phyloP scores from a whole-genome alignment of 2,329 filamentous ascomycete genomes.

The Nemania sp. region DNA sequence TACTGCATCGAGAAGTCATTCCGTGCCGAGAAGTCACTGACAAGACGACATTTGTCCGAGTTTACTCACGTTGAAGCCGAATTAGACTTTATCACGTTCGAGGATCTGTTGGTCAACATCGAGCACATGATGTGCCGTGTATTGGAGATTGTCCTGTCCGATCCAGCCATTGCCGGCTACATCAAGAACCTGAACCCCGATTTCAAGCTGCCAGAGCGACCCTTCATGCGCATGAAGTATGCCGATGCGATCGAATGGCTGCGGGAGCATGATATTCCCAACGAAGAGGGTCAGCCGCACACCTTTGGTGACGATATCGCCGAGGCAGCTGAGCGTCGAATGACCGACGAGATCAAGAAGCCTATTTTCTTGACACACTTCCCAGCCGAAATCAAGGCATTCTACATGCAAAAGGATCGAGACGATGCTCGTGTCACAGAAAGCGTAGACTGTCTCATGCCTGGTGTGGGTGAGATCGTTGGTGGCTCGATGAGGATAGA shows the following conservation, averaged over 20 bases:
- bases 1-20: conserved; percentile 99
- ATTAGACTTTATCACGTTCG: conserved; percentile 92
- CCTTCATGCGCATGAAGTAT: conserved; percentile 96
- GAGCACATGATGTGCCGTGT: conserved; percentile 88
- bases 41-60: conserved; percentile 89
- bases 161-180: conserved; percentile 72
- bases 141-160: conserved; percentile 74
- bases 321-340: conserved; percentile 91
- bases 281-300: conserved; percentile 90
- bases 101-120: conserved; percentile 83
- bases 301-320: conserved; percentile 96
- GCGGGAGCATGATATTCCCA: conserved; percentile 83
- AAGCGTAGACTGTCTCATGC: conserved; percentile 85
- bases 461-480: conserved; percentile 95
- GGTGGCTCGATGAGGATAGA: conserved; percentile 97
- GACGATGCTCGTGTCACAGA: conserved; percentile 85
- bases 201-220: conserved; percentile 79
- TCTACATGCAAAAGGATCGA: conserved; percentile 95
- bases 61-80: conserved; percentile 98
- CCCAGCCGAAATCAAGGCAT: conserved; percentile 95
- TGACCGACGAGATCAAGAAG: conserved; percentile 95
- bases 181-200: conserved; percentile 89
- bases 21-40: conserved; percentile 95
- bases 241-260: conserved; percentile 94
- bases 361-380: conserved; percentile 98